phyloP scores from a whole-genome alignment of 176 grass and related monocot genomes.

The Ampelocalamus luodianensis region DNA sequence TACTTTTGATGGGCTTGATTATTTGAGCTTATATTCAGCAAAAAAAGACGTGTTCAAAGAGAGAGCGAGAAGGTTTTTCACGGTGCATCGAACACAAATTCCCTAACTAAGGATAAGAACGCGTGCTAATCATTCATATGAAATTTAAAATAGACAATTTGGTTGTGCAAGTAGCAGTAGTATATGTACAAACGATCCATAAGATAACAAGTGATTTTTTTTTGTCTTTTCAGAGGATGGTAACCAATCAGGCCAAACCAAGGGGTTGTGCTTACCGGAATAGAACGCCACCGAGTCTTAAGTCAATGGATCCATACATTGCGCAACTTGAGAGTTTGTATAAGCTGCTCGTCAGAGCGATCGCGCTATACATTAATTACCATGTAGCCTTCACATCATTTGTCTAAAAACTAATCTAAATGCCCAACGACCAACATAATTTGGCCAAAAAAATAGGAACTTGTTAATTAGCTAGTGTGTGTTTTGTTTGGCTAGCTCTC shows the following conservation, averaged over 20 bases:
- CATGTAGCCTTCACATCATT: conserved; percentile 15
- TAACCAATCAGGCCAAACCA: background rate
- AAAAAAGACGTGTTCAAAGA: background rate
- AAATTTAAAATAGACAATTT: background rate
- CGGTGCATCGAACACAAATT: background rate
- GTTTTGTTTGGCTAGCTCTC: background rate
- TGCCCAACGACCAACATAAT: background rate
- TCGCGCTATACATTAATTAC: background rate
- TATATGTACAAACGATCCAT: background rate
- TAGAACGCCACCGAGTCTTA: background rate
- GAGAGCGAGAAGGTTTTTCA: background rate
- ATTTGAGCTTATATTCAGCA: too few species aligned
- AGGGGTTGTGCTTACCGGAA: background rate
- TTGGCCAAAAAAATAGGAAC: background rate
- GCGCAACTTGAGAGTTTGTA: conserved; percentile 5
- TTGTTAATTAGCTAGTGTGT: background rate
- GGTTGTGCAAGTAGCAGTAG: background rate
- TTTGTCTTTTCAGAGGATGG: background rate
- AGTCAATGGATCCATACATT: conserved; percentile 26
- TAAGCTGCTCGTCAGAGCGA: conserved; percentile 19
- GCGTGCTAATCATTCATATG: background rate
- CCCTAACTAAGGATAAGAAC: conserved; percentile 18
- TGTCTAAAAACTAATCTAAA: background rate
- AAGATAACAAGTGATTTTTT: background rate
- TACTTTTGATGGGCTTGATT: too few species aligned